These are phyloP conservation scores for Logfia minima DNA, from an alignment of 129 eudicot species.

Conservation along the genomic window DNA sequence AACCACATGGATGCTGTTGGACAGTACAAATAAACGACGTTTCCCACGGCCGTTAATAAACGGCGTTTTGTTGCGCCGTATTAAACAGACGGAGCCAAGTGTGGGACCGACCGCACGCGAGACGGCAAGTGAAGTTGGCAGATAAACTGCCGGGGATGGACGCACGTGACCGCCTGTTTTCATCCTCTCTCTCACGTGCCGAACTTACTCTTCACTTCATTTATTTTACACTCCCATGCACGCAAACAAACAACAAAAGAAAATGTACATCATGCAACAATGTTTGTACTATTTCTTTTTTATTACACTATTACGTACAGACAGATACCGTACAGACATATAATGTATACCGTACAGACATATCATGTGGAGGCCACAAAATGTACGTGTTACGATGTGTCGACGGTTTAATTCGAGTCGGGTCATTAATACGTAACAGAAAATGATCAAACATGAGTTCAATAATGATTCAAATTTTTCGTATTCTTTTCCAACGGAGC, in stretches of 20 bases:
- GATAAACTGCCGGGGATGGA: constrained; percentile 32
- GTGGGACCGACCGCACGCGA: constrained; percentile 46
- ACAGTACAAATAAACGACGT: constrained; percentile 30
- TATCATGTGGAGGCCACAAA: no score
- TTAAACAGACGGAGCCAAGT: constrained; percentile 12
- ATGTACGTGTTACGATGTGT: no score
- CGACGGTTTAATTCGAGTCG: no score
- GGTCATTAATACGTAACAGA: no score
- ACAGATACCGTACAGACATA: not conserved
- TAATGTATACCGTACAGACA: no score
- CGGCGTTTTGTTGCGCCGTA: constrained; percentile 2
- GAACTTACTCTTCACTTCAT: constrained; percentile 25
- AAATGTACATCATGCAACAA: not conserved
- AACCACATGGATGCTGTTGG: constrained; percentile 38
- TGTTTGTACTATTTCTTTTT: not conserved
- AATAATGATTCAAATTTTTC: no score
- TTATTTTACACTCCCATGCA: not conserved
- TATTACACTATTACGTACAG: not conserved
- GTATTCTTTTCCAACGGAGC: no score
- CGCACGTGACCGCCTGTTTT: constrained; percentile 38
- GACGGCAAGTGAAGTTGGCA: constrained; percentile 23
- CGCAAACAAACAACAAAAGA: constrained; percentile 18
- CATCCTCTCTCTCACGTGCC: constrained; percentile 33
- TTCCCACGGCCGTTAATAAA: constrained; percentile 2
- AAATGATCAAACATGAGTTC: no score